Evolutionary conservation across 2,329 filamentous ascomycete genomes (phyloP).

Genomic region (Teratosphaeria pseudoeucalypti): DNA sequence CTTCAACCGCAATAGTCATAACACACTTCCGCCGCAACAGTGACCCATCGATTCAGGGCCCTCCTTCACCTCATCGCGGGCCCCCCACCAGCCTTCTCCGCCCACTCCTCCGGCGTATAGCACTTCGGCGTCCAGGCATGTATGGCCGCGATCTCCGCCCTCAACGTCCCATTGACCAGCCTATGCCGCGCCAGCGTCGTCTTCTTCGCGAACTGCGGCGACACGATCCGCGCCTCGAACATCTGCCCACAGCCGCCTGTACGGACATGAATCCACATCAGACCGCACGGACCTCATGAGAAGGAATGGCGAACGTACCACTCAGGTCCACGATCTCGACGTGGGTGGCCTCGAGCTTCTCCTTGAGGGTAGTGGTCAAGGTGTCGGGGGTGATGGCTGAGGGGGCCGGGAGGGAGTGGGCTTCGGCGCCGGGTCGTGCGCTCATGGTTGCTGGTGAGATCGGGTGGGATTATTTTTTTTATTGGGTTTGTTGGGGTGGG

Average conservation of each 20-base stretch:
- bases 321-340: constrained; percentile 89
- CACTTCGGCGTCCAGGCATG: constrained; percentile 95
- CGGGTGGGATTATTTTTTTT: too few species aligned
- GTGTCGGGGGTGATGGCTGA: constrained; percentile 60
- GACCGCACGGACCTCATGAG: background rate
- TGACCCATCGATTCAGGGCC: background rate
- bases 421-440: constrained; percentile 33
- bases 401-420: constrained; percentile 38
- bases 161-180: constrained; percentile 72
- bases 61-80: background rate
- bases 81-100: constrained; percentile 45
- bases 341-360: constrained; percentile 62
- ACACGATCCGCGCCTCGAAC: constrained; percentile 59
- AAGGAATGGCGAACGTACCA: too few species aligned
- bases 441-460: constrained; percentile 26
- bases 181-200: constrained; percentile 73
- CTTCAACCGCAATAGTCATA: background rate
- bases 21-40: background rate
- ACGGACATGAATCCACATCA: too few species aligned
- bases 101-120: constrained; percentile 83
- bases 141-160: constrained; percentile 78
- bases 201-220: constrained; percentile 41
- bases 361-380: constrained; percentile 57
- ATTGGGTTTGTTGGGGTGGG: background rate
- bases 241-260: constrained; percentile 61